Evolutionary conservation across 257 asterid species (phyloP).

Genomic region (Knoxia roxburghii): DNA sequence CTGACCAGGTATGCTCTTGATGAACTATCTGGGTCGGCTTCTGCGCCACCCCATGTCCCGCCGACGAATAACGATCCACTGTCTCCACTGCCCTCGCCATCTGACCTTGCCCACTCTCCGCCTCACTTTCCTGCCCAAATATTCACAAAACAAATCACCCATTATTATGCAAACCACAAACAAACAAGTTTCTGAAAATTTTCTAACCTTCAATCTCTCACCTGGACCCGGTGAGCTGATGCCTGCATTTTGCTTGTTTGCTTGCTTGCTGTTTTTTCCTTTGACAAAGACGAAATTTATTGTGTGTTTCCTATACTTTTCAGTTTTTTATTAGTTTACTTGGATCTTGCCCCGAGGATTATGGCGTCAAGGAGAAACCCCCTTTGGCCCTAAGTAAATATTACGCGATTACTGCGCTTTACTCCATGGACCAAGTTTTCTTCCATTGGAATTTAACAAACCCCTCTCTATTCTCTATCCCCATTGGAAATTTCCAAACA

Average conservation of each 20-base stretch:
- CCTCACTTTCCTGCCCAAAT: constrained; percentile 18
- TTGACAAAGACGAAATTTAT: no score
- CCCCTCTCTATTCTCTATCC: no score
- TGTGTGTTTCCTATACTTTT: no score
- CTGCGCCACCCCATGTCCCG: constrained; percentile 42
- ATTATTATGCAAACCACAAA: no score
- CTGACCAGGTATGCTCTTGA: constrained; percentile 26
- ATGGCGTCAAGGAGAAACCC: neutral
- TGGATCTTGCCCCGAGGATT: neutral
- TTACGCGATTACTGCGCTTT: constrained; percentile 4
- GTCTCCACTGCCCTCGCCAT: constrained; percentile 34
- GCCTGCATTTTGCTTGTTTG: constrained; percentile 25
- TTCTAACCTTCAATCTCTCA: no score
- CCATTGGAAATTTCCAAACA: no score
- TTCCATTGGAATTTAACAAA: no score
- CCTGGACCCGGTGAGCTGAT: constrained; percentile 38
- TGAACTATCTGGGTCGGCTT: constrained; percentile 45
- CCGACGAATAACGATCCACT: constrained; percentile 28
- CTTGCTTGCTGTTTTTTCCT: no score
- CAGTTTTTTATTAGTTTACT: neutral
- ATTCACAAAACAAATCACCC: neutral
- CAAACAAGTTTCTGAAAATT: no score
- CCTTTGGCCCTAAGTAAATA: neutral
- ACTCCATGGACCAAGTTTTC: neutral
- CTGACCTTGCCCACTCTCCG: constrained; percentile 23